These are phyloP conservation scores for Fusarium multiceps DNA, from an alignment of 2,329 filamentous ascomycete species.

Conservation along the genomic window DNA sequence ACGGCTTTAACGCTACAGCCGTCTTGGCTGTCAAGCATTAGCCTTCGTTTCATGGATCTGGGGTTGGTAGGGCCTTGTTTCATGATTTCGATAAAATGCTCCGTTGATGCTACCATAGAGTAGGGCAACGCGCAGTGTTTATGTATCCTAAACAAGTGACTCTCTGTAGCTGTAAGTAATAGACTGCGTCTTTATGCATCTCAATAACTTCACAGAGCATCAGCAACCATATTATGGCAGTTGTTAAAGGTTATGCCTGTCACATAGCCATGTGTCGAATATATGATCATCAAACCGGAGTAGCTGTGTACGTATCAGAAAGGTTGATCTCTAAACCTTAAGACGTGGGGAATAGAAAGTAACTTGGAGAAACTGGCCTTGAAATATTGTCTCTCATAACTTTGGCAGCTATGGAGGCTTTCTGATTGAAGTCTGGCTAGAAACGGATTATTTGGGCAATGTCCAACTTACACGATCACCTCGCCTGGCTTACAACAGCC, in stretches of 20 bases:
- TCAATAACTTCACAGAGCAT: neutral
- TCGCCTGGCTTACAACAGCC: neutral
- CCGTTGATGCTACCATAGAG: neutral
- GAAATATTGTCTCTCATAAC: neutral
- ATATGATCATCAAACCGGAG: neutral
- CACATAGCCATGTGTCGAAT: neutral
- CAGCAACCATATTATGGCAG: neutral
- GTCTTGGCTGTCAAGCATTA: neutral
- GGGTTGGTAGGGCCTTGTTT: slow-evolving; percentile 3
- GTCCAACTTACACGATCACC: neutral
- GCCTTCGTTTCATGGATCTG: slow-evolving; percentile 9
- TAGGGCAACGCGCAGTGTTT: neutral
- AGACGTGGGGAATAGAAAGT: neutral
- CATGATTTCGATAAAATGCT: slow-evolving; percentile 1
- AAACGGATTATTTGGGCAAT: neutral
- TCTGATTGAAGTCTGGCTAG: neutral
- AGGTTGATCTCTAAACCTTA: neutral
- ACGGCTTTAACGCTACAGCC: slow-evolving; percentile 26
- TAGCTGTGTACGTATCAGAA: neutral
- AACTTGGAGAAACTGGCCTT: neutral
- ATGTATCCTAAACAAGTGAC: neutral
- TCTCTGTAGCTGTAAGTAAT: neutral
- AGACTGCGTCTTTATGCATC: neutral
- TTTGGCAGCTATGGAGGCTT: neutral
- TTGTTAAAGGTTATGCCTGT: neutral